Conservation (phyloP, 2,329 filamentous ascomycete species). For the Diplodia scrobiculata region DNA sequence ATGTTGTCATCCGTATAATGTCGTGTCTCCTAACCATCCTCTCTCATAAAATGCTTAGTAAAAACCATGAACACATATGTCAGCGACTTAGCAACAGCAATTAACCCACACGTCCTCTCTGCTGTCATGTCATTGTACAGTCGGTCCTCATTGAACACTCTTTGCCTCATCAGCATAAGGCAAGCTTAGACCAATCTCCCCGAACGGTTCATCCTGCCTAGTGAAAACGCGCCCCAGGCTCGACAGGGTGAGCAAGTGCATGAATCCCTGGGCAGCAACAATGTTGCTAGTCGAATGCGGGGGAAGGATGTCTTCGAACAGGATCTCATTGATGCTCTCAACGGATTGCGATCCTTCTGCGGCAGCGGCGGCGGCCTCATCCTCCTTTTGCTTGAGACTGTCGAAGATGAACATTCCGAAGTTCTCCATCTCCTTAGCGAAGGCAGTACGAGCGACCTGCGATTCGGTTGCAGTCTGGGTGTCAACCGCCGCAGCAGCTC, state of each 20-base stretch:
- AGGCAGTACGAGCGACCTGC: constrained; percentile 55
- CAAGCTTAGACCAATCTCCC: constrained; percentile 39
- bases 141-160: not conserved
- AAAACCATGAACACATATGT: not conserved
- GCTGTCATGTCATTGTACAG: not conserved
- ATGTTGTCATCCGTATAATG: not conserved
- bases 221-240: constrained; percentile 67
- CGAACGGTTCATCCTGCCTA: constrained; percentile 57
- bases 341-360: constrained; percentile 8
- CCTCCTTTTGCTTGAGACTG: constrained; percentile 37
- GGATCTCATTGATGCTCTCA: constrained; percentile 49
- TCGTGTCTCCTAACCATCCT: not conserved
- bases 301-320: constrained; percentile 71
- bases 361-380: constrained; percentile 36
- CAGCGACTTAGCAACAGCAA: not conserved
- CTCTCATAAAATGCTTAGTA: not conserved
- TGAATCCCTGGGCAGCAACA: constrained; percentile 61
- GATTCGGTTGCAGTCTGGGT: constrained; percentile 53
- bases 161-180: constrained; percentile 1
- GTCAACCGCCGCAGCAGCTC: constrained; percentile 50
- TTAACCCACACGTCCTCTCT: not conserved
- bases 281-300: constrained; percentile 56
- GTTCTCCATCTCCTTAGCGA: constrained; percentile 63
- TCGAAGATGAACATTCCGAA: constrained; percentile 62
- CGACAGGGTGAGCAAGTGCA: constrained; percentile 45